Conservation (phyloP, 108 stramenopile genomes). For the Aureococcus anophagefferens region DNA sequence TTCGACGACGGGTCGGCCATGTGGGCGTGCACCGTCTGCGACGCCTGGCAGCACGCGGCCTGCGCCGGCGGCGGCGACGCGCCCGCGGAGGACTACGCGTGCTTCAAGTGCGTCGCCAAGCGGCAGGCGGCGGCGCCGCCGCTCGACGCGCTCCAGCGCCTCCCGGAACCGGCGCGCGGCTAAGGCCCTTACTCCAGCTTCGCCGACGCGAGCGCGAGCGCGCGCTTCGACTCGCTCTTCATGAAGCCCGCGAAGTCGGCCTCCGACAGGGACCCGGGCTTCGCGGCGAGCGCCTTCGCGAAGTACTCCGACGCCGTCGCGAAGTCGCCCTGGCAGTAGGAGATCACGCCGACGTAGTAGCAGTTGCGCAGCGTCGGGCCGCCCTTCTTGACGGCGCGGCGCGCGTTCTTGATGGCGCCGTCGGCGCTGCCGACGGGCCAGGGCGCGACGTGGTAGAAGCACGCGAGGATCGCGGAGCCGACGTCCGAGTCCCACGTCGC, state of each 20-base stretch:
- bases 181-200: too few relatives aligned
- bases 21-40: background rate
- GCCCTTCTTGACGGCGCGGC: background rate
- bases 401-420: background rate
- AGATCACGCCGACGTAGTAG: background rate
- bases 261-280: background rate
- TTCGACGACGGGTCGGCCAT: background rate
- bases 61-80: background rate
- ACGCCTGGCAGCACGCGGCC: background rate
- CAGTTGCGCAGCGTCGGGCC: background rate
- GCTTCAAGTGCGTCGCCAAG: background rate
- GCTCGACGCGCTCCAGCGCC: too few relatives aligned
- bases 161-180: too few relatives aligned
- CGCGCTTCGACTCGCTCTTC: background rate
- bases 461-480: background rate
- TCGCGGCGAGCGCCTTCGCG: background rate
- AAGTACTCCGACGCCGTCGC: background rate
- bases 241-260: background rate
- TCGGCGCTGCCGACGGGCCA: background rate
- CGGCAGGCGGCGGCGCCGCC: too few relatives aligned
- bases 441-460: background rate
- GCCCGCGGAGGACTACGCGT: background rate
- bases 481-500: background rate
- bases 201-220: too few relatives aligned
- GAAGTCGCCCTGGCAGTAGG: background rate